Conservation (phyloP, 2,329 filamentous ascomycete genomes). For the Cercospora berteroae region DNA sequence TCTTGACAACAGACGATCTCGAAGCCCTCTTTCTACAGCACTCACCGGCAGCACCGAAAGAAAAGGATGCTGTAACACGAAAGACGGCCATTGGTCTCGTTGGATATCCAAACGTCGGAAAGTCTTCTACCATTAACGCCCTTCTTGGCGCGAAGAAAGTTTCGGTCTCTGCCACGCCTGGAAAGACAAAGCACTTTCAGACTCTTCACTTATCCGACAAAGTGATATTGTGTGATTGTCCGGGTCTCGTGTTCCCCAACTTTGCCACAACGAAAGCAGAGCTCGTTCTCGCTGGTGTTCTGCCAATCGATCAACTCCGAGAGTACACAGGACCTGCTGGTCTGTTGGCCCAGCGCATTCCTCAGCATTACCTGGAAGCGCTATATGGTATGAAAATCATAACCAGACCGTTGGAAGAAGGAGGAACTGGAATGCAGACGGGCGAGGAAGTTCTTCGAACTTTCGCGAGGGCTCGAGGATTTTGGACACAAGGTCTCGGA, state of each 20-base stretch:
- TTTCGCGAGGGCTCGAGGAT: constrained; percentile 86
- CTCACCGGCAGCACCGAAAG: constrained; percentile 54
- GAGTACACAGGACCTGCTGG: constrained; percentile 86
- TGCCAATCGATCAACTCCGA: constrained; percentile 93
- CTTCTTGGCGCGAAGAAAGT: constrained; percentile 98
- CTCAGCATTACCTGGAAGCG: constrained; percentile 83
- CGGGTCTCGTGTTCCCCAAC: constrained; percentile 96
- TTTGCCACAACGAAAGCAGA: constrained; percentile 96
- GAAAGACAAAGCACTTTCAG: constrained; percentile 99
- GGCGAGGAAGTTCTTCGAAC: constrained; percentile 80
- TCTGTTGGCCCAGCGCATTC: constrained; percentile 80
- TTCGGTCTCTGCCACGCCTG: constrained; percentile 92
- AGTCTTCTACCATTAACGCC: constrained; percentile 98
- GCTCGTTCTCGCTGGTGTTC: constrained; percentile 87
- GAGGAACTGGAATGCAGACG: constrained; percentile 82
- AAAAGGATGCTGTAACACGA: constrained; percentile 49
- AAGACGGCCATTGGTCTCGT: constrained; percentile 92
- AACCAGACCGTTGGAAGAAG: constrained; percentile 80
- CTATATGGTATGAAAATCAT: constrained; percentile 90
- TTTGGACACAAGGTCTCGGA: constrained; percentile 78
- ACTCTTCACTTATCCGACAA: constrained; percentile 90
- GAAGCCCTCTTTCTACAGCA: constrained; percentile 84
- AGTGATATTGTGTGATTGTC: constrained; percentile 94
- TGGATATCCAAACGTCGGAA: constrained; percentile 97
- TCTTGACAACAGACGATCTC: constrained; percentile 88